Evolutionary conservation across 2,329 filamentous ascomycete species (phyloP).

Genomic region (Ramichloridium luteum): DNA sequence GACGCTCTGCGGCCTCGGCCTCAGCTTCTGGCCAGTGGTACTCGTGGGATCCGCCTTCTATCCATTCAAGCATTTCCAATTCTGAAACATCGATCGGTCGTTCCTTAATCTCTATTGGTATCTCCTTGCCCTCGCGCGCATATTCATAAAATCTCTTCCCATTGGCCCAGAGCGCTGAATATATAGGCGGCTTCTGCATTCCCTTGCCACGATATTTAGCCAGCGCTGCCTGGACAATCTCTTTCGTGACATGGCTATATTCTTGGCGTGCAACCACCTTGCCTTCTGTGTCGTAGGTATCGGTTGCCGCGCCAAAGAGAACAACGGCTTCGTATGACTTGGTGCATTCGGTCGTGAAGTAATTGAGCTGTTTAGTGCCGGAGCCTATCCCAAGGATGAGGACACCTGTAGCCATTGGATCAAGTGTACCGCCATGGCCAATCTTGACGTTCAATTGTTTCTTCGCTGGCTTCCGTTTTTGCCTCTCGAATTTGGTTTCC

Average conservation of each 20-base stretch:
- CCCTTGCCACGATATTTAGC: conserved; percentile 66
- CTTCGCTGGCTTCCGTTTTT: conserved; percentile 38
- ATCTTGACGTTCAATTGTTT: conserved; percentile 69
- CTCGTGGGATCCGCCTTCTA: conserved; percentile 66
- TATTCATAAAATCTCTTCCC: conserved; percentile 96
- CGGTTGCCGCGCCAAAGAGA: conserved; percentile 82
- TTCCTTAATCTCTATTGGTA: conserved; percentile 73
- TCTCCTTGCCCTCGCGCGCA: conserved; percentile 73
- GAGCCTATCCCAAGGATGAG: conserved; percentile 77
- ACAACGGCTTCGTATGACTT: conserved; percentile 88
- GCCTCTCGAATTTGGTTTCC: conserved; percentile 48
- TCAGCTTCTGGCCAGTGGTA: conserved; percentile 72
- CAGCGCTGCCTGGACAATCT: conserved; percentile 65
- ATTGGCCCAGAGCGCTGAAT: conserved; percentile 83
- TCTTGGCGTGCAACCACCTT: conserved; percentile 64
- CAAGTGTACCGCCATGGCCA: conserved; percentile 89
- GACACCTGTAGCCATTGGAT: conserved; percentile 86
- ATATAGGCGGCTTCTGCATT: conserved; percentile 83
- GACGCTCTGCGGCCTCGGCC: conserved; percentile 61
- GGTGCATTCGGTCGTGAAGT: conserved; percentile 67
- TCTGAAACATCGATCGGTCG: conserved; percentile 66
- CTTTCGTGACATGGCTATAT: conserved; percentile 70
- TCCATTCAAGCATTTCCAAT: conserved; percentile 71
- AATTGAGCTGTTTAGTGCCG: conserved; percentile 69
- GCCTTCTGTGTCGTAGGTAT: conserved; percentile 79